Conservation (phyloP, 192 early-diverging fungal genomes). For the Neocallimastix lanati region DNA sequence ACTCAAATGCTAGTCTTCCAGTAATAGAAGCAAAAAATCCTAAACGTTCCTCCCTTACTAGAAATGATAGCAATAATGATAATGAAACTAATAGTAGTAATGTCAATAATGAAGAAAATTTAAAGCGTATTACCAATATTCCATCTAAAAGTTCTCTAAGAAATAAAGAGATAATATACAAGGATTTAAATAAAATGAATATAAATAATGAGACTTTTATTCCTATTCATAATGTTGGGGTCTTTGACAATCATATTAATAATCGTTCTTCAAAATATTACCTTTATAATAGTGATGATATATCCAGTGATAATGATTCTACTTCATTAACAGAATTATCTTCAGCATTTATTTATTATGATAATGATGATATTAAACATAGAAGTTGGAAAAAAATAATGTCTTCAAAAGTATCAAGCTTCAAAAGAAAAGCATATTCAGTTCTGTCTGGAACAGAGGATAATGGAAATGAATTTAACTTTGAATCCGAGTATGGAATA, state of each 20-base stretch:
- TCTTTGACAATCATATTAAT: not conserved
- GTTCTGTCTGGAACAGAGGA: not conserved
- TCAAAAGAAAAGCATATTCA: not conserved
- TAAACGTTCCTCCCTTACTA: no score
- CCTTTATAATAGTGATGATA: not conserved
- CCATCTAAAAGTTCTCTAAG: no score
- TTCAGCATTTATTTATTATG: no score
- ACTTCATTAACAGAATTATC: not conserved
- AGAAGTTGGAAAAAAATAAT: not conserved
- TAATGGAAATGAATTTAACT: not conserved
- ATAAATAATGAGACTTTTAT: not conserved
- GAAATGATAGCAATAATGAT: no score
- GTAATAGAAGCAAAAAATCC: not conserved
- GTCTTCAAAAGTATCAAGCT: not conserved
- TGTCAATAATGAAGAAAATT: no score
- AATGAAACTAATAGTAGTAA: no score
- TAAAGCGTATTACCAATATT: no score
- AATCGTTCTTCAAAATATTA: not conserved
- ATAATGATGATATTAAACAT: not conserved
- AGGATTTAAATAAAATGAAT: no score
- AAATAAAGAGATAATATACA: not conserved
- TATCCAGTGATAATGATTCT: not conserved
- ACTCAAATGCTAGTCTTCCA: not conserved
- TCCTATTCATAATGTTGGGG: not conserved
- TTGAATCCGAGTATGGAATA: not conserved